Percentiles rank a stretch among this genome's conserved stretches.
These are phyloP conservation scores for Ogataea wickerhamii DNA, from an alignment of 805 yeast species.

Conservation along the genomic window DNA sequence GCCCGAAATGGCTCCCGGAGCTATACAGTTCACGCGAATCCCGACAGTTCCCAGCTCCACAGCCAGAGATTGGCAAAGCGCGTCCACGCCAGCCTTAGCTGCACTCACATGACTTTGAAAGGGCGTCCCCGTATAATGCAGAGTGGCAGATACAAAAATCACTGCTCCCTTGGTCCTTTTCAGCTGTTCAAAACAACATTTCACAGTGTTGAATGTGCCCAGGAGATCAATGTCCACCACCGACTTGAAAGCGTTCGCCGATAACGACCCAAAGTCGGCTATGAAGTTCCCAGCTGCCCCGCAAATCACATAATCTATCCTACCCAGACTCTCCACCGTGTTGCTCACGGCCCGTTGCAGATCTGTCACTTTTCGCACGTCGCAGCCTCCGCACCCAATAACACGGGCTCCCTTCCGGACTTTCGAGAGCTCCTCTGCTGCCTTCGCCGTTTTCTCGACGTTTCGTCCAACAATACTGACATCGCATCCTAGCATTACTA, in stretches of 20 bases:
- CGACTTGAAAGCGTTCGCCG: conserved; percentile 83
- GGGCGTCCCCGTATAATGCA: conserved; percentile 87
- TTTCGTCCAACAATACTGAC: conserved; percentile 86
- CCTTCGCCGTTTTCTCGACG: conserved; percentile 56
- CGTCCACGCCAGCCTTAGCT: conserved; percentile 94
- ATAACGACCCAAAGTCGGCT: conserved; percentile 70
- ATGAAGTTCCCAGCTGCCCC: conserved; percentile 97
- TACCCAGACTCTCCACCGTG: conserved; percentile 68
- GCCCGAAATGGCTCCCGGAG: conserved; percentile 86
- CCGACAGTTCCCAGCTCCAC: conserved; percentile 93
- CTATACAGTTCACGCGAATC: conserved; percentile 75
- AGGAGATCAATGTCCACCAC: conserved; percentile 83
- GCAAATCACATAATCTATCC: conserved; percentile 82
- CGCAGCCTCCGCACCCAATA: conserved; percentile 66
- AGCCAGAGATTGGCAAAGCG: conserved; percentile 76
- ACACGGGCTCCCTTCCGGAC: conserved; percentile 63
- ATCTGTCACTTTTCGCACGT: conserved; percentile 69
- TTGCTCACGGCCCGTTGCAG: conserved; percentile 58
- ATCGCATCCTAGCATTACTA: conserved; percentile 79
- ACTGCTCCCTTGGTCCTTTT: conserved; percentile 64
- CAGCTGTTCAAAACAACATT: conserved; percentile 71
- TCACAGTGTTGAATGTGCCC: conserved; percentile 86
- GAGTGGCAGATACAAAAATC: conserved; percentile 80
- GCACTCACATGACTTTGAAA: conserved; percentile 90
- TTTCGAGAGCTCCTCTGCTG: conserved; percentile 61